phyloP scores from a whole-genome alignment of 306 rosid genomes.

The Astragalus membranaceus region DNA sequence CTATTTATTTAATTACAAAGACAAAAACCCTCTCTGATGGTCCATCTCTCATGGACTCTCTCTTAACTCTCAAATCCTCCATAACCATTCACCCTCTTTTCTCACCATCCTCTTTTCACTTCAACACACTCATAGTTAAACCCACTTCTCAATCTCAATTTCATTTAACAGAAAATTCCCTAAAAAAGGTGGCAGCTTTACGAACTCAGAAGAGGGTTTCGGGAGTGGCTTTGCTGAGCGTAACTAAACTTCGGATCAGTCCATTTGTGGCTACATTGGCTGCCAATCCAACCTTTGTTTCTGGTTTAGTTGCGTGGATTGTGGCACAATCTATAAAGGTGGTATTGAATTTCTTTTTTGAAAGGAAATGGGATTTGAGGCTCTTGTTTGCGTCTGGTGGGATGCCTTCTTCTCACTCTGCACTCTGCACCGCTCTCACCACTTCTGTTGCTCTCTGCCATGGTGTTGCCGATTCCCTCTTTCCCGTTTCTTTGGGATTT shows the following conservation, averaged over 20 bases:
- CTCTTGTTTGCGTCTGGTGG: slow-evolving; percentile 65
- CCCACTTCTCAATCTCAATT: slow-evolving; percentile 28
- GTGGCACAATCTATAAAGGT: slow-evolving; percentile 58
- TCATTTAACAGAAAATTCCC: background rate
- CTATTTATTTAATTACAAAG: too few relatives aligned
- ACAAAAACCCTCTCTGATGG: too few relatives aligned
- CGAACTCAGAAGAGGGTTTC: slow-evolving; percentile 27
- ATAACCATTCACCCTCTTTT: background rate
- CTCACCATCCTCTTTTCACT: slow-evolving; percentile 1
- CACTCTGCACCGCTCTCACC: slow-evolving; percentile 75
- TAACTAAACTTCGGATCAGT: slow-evolving; percentile 60
- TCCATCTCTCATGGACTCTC: too few relatives aligned
- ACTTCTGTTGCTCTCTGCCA: slow-evolving; percentile 74
- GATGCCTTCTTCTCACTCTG: slow-evolving; percentile 93
- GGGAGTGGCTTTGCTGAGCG: slow-evolving; percentile 51
- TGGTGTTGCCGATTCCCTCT: slow-evolving; percentile 51
- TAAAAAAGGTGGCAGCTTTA: slow-evolving; percentile 28
- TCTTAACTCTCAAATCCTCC: too few relatives aligned
- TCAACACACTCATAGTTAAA: background rate
- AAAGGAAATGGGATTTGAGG: slow-evolving; percentile 59
- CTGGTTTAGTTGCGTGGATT: slow-evolving; percentile 62
- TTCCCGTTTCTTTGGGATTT: slow-evolving; percentile 84
- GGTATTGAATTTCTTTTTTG: slow-evolving; percentile 60
- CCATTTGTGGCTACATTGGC: slow-evolving; percentile 73
- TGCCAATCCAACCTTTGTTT: slow-evolving; percentile 77